phyloP scores from a whole-genome alignment of 228 moss, liverwort and hornwort genomes.

The Sphagnum magellanicum region DNA sequence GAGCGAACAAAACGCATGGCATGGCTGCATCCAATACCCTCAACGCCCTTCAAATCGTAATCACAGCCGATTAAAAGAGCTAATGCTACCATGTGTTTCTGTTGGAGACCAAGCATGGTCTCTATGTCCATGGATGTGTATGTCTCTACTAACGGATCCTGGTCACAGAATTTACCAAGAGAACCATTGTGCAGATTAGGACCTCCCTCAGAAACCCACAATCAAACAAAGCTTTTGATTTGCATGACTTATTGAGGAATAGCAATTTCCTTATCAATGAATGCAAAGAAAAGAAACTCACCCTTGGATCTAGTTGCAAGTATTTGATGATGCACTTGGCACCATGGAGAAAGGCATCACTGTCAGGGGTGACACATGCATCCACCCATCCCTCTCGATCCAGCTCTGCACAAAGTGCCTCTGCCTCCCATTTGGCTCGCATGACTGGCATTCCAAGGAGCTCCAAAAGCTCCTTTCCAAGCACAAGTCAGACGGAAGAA shows the following conservation, averaged over 20 bases:
- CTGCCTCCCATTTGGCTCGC: conserved; percentile 41
- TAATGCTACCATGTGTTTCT: conserved; percentile 34
- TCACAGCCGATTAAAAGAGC: conserved; percentile 51
- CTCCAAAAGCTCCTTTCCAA: conserved; percentile 21
- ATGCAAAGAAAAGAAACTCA: conserved; percentile 2
- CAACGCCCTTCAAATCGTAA: conserved; percentile 33
- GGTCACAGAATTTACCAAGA: not conserved
- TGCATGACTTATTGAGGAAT: no score
- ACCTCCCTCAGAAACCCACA: no score
- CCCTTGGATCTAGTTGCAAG: conserved; percentile 21
- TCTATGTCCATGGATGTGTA: conserved; percentile 21
- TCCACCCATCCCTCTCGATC: conserved; percentile 39
- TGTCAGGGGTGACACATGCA: conserved; percentile 43
- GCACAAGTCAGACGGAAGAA: no score
- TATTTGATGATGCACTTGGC: conserved; percentile 34
- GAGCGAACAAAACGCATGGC: conserved; percentile 29
- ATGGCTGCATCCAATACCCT: conserved; percentile 26
- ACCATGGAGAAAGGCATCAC: conserved; percentile 44
- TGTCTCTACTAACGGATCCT: conserved; percentile 33
- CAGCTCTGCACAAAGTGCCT: conserved; percentile 45
- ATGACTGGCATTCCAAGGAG: conserved; percentile 42
- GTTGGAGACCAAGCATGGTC: conserved; percentile 21
- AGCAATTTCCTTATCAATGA: no score
- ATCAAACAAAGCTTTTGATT: no score
- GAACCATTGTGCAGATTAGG: no score